Conservation (phyloP, 1,284 basidiomycete species). For the Ceratorhiza oryzae-sativae region DNA sequence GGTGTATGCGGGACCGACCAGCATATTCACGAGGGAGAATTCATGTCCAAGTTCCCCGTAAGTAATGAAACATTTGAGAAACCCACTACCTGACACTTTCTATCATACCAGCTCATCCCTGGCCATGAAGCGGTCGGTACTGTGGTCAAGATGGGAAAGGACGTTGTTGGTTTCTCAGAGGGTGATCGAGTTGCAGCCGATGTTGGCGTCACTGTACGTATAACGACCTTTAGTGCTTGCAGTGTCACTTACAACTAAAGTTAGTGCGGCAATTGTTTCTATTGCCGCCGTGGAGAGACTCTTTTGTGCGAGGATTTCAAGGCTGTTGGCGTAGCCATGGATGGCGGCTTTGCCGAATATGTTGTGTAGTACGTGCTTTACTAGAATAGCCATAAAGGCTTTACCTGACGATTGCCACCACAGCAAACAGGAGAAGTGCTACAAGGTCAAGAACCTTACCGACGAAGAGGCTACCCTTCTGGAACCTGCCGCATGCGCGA, state of each 20-base stretch:
- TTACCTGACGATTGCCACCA: background rate
- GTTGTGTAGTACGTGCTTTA: constrained; percentile 67
- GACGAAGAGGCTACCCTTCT: constrained; percentile 88
- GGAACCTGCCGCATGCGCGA: constrained; percentile 86
- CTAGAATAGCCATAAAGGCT: background rate
- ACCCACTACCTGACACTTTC: too few relatives aligned
- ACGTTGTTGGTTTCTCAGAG: constrained; percentile 69
- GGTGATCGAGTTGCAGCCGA: constrained; percentile 86
- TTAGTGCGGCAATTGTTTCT: constrained; percentile 82
- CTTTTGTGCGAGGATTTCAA: constrained; percentile 81
- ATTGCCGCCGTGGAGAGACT: constrained; percentile 77
- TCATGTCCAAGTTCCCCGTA: constrained; percentile 77
- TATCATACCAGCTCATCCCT: constrained; percentile 77
- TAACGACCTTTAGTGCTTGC: background rate
- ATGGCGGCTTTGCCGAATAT: constrained; percentile 89
- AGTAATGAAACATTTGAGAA: constrained; percentile 44
- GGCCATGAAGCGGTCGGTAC: constrained; percentile 82
- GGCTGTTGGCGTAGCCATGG: constrained; percentile 74
- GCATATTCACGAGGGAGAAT: constrained; percentile 80
- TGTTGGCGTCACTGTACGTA: constrained; percentile 56
- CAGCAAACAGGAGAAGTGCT: constrained; percentile 70
- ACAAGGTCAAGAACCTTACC: constrained; percentile 83
- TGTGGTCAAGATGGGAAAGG: constrained; percentile 71
- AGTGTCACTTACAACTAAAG: background rate
- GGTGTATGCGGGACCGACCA: constrained; percentile 78